Percentiles rank a stretch among this genome's conserved stretches.
Evolutionary conservation across 2,329 filamentous ascomycete species (phyloP).

Genomic region (Aspergillus ustus): DNA sequence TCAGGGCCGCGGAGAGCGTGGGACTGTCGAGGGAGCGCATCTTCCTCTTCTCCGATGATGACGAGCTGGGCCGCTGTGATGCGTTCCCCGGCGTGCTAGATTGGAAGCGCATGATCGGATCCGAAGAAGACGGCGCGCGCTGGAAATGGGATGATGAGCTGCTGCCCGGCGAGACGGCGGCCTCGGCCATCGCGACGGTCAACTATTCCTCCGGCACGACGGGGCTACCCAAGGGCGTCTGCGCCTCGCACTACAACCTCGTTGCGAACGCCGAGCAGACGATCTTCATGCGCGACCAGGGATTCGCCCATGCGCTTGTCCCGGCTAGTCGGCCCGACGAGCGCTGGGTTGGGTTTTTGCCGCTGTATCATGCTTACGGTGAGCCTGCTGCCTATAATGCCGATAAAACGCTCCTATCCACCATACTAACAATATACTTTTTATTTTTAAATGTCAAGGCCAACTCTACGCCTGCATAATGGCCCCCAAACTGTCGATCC

Average conservation of each 20-base stretch:
- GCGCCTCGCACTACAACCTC: conserved; percentile 17
- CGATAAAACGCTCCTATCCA: not conserved
- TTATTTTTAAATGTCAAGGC: not conserved
- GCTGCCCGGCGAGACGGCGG: not conserved
- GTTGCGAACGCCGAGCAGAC: conserved; percentile 20
- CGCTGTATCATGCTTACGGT: conserved; percentile 20
- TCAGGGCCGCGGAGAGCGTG: not conserved
- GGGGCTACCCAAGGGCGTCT: conserved; percentile 19
- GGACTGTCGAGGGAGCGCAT: conserved; percentile 11
- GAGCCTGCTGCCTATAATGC: too few species aligned
- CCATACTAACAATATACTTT: not conserved
- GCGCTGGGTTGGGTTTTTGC: conserved; percentile 19
- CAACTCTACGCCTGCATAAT: conserved; percentile 53
- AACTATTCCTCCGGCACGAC: conserved; percentile 20
- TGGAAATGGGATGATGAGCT: conserved; percentile 20
- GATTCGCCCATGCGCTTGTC: not conserved
- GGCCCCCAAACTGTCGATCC: conserved; percentile 49
- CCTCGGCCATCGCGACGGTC: conserved; percentile 9
- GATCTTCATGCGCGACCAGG: conserved; percentile 18
- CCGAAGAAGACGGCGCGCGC: conserved; percentile 2
- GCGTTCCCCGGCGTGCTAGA: not conserved
- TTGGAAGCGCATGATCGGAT: conserved; percentile 14
- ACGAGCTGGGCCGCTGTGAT: not conserved
- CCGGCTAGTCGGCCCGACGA: conserved; percentile 13
- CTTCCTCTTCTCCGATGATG: conserved; percentile 13